phyloP scores from a whole-genome alignment of 495 filamentous ascomycete species.

The Hypoxylon crocopeplum region DNA sequence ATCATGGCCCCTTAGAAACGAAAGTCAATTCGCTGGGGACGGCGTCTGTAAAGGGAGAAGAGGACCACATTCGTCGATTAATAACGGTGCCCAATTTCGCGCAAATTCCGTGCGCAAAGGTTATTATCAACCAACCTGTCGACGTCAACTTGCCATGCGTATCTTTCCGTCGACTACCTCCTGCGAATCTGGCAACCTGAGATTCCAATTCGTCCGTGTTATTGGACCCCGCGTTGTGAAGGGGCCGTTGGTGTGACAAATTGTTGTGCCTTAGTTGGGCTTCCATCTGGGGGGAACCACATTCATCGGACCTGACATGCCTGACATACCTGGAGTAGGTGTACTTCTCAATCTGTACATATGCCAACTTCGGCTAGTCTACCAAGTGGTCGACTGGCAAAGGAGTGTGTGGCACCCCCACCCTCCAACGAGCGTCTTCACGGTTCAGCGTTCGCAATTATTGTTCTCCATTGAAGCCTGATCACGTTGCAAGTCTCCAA shows the following conservation, averaged over 20 bases:
- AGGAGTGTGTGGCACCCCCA: slow-evolving; percentile 17
- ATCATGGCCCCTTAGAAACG: slow-evolving; percentile 21
- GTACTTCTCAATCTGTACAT: neutral
- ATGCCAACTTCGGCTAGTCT: slow-evolving; percentile 27
- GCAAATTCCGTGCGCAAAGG: slow-evolving; percentile 27
- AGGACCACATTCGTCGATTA: slow-evolving; percentile 9
- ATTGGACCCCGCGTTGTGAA: slow-evolving; percentile 38
- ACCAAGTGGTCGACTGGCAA: slow-evolving; percentile 12
- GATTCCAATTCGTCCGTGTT: slow-evolving; percentile 27
- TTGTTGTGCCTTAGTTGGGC: slow-evolving; percentile 31
- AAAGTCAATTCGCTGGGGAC: slow-evolving; percentile 18
- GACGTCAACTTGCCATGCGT: slow-evolving; percentile 25
- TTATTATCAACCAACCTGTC: slow-evolving; percentile 15
- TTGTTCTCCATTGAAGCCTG: slow-evolving; percentile 38
- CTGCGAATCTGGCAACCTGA: slow-evolving; percentile 20
- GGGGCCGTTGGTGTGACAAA: slow-evolving; percentile 35
- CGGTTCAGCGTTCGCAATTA: slow-evolving; percentile 7
- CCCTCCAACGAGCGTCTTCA: slow-evolving; percentile 15
- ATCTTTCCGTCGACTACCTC: slow-evolving; percentile 2
- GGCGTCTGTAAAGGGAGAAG: slow-evolving; percentile 25
- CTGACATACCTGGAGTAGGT: slow-evolving; percentile 8
- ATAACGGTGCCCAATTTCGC: slow-evolving; percentile 33
- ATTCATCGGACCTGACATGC: neutral
- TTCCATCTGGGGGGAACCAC: slow-evolving; percentile 17
- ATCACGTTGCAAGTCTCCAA: slow-evolving; percentile 36